Evolutionary conservation across 169 alveolate genomes (phyloP).

Genomic region (Eimeria sp.): DNA sequence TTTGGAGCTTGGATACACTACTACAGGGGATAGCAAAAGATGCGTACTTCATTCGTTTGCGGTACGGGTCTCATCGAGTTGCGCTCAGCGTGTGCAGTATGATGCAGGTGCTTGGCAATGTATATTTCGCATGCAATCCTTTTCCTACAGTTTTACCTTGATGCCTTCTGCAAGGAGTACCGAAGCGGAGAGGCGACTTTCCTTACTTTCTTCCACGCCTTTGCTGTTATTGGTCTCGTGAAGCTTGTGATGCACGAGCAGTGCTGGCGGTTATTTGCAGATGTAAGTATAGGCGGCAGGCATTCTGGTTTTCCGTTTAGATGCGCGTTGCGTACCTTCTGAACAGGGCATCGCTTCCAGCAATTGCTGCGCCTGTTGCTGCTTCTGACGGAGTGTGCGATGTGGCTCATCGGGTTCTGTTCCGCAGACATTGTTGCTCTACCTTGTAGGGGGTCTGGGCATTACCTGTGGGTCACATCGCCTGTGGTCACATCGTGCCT

Average conservation of each 20-base stretch:
- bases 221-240: slow-evolving; percentile 87
- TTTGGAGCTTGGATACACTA: not conserved
- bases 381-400: not conserved
- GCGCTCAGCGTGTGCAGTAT: not conserved
- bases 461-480: slow-evolving; percentile 95
- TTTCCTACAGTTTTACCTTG: slow-evolving; percentile 46
- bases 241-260: slow-evolving; percentile 84
- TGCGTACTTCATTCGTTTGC: not conserved
- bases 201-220: slow-evolving; percentile 86
- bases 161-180: slow-evolving; percentile 85
- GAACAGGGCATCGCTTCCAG: not conserved
- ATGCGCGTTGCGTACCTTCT: not conserved
- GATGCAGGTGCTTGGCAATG: slow-evolving; percentile 75
- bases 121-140: slow-evolving; percentile 60
- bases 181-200: slow-evolving; percentile 86
- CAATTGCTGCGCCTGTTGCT: not conserved
- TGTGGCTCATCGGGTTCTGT: not conserved
- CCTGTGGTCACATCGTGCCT: slow-evolving; percentile 93
- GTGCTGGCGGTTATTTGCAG: slow-evolving; percentile 85
- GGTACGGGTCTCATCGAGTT: not conserved
- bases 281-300: slow-evolving; percentile 78
- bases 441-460: slow-evolving; percentile 90
- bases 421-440: slow-evolving; percentile 80
- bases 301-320: not conserved
- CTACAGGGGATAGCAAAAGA: not conserved